phyloP scores from a whole-genome alignment of 2,329 filamentous ascomycete genomes.

The Dothistroma septosporum region DNA sequence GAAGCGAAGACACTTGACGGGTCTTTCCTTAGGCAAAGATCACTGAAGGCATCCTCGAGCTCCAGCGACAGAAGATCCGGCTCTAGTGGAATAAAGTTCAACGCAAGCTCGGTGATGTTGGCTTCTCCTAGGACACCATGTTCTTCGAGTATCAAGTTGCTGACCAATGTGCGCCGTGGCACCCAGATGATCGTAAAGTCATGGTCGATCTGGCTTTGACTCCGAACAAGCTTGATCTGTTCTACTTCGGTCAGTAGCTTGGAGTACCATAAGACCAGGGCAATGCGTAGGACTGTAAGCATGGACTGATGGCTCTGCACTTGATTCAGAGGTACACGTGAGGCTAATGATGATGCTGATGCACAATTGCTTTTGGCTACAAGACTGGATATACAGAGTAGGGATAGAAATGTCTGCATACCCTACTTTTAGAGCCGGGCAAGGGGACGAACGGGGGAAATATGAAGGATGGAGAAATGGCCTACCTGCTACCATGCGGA shows the following conservation, averaged over 20 bases:
- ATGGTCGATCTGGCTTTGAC: slow-evolving; percentile 83
- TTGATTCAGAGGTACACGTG: slow-evolving; percentile 20
- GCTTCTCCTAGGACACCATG: slow-evolving; percentile 89
- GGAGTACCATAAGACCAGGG: slow-evolving; percentile 1
- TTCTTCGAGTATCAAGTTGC: slow-evolving; percentile 87
- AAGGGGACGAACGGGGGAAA: slow-evolving; percentile 15
- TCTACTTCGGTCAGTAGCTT: slow-evolving; percentile 49
- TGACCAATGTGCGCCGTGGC: slow-evolving; percentile 83
- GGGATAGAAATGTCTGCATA: slow-evolving; percentile 47
- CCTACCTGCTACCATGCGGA: slow-evolving; percentile 81
- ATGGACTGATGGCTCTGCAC: slow-evolving; percentile 33
- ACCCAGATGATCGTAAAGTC: slow-evolving; percentile 98
- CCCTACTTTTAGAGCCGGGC: slow-evolving; percentile 57
- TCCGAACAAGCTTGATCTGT: slow-evolving; percentile 84
- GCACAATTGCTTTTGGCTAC: slow-evolving; percentile 32
- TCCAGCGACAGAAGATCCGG: slow-evolving; percentile 88
- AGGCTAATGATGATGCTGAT: slow-evolving; percentile 24
- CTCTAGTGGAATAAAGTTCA: slow-evolving; percentile 89
- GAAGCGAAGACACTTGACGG: slow-evolving; percentile 85
- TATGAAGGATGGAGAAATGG: slow-evolving; percentile 15
- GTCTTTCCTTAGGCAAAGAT: slow-evolving; percentile 86
- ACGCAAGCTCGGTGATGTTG: slow-evolving; percentile 77
- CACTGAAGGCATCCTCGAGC: slow-evolving; percentile 77
- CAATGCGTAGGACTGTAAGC: slow-evolving; percentile 50
- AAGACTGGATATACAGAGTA: slow-evolving; percentile 51